Percentiles rank a stretch among this genome's conserved stretches.
Conservation (phyloP, 768 basidiomycete genomes). For the Calocybe indica region DNA sequence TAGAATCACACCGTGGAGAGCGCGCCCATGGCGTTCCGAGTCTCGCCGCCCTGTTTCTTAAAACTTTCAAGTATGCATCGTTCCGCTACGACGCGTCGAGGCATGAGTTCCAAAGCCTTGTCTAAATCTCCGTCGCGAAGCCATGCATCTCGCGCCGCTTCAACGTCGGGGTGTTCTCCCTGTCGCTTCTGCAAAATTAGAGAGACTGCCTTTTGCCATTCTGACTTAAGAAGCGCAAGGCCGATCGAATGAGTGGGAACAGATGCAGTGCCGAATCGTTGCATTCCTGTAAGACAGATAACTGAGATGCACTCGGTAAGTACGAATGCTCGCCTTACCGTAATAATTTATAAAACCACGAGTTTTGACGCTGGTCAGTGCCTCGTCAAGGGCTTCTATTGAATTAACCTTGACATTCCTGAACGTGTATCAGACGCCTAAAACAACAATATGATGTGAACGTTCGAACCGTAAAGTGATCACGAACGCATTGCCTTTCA, state of each 20-base stretch:
- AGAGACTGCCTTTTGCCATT: conserved; percentile 85
- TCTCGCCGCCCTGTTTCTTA: conserved; percentile 72
- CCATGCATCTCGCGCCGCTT: conserved; percentile 81
- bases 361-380: conserved; percentile 70
- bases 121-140: conserved; percentile 76
- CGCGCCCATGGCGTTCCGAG: conserved; percentile 82
- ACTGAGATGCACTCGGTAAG: conserved; percentile 4
- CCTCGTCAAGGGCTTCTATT: conserved; percentile 62
- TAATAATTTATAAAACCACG: conserved; percentile 98
- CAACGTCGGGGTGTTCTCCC: conserved; percentile 92
- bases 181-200: conserved; percentile 78
- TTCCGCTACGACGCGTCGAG: conserved; percentile 89
- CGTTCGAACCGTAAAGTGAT: conserved; percentile 80
- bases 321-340: conserved; percentile 39
- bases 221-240: conserved; percentile 78
- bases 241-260: conserved; percentile 95
- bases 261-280: conserved; percentile 95
- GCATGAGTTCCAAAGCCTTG: conserved; percentile 80
- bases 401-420: conserved; percentile 86
- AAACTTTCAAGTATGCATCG: conserved; percentile 88
- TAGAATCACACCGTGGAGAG: conserved; percentile 60
- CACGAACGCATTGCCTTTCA: conserved; percentile 93
- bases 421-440: conserved; percentile 3
- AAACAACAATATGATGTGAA: not conserved
- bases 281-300: conserved; percentile 66